Conservation (phyloP, 352 stramenopile species). For the Phytophthora hibernalis region DNA sequence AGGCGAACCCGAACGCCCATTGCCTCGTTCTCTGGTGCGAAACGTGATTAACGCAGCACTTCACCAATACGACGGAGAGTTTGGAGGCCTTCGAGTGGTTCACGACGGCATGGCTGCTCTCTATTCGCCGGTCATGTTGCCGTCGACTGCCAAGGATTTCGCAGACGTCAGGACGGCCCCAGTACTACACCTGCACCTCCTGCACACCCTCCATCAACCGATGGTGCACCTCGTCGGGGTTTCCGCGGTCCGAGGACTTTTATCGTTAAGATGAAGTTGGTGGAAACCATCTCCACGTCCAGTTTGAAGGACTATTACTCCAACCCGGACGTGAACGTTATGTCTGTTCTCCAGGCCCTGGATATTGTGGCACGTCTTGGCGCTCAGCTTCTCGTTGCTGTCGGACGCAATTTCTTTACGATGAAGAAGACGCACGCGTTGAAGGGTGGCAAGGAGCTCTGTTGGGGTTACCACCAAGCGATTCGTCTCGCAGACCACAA, state of each 20-base stretch:
- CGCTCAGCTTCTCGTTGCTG: conserved; percentile 55
- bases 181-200: conserved; percentile 10
- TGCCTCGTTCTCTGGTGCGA: conserved; percentile 50
- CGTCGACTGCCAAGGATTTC: conserved; percentile 57
- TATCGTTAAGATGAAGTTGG: conserved; percentile 66
- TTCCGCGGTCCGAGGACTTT: conserved; percentile 54
- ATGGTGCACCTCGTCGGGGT: conserved; percentile 27
- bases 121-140: conserved; percentile 49
- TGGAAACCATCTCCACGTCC: conserved; percentile 58
- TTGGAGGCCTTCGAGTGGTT: conserved; percentile 54
- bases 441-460: conserved; percentile 67
- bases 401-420: conserved; percentile 76
- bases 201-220: conserved; percentile 12
- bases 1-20: conserved; percentile 31
- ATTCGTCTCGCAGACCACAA: conserved; percentile 60
- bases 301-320: conserved; percentile 50
- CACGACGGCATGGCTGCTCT: conserved; percentile 62
- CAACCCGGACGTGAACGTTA: conserved; percentile 58
- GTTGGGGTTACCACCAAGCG: conserved; percentile 75
- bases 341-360: conserved; percentile 65
- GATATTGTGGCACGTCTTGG: conserved; percentile 66
- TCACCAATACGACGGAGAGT: conserved; percentile 49
- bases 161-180: conserved; percentile 43
- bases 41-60: conserved; percentile 63
- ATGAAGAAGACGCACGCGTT: conserved; percentile 67